These are phyloP conservation scores for Aspergillus niger DNA, from an alignment of 2,329 filamentous ascomycete species.

Conservation along the genomic window DNA sequence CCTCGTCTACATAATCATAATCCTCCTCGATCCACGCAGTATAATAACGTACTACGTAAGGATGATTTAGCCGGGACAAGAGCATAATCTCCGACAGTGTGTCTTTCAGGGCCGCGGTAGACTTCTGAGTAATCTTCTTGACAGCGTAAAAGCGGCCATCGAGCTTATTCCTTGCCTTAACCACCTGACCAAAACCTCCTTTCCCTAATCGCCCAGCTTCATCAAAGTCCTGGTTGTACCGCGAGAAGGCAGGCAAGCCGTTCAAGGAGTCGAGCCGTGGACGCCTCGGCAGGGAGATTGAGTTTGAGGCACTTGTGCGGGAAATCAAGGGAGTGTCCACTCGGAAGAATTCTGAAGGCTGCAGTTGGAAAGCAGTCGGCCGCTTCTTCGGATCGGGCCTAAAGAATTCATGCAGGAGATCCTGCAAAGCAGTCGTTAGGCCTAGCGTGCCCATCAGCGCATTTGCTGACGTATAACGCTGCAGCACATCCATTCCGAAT, in stretches of 20 bases:
- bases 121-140: conserved; percentile 89
- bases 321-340: conserved; percentile 41
- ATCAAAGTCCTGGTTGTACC: conserved; percentile 86
- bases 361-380: conserved; percentile 75
- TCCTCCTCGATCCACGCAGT: conserved; percentile 89
- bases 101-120: conserved; percentile 60
- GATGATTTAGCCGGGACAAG: conserved; percentile 89
- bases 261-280: conserved; percentile 65
- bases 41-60: conserved; percentile 85
- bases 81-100: conserved; percentile 85
- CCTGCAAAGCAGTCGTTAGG: conserved; percentile 73
- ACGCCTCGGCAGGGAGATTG: conserved; percentile 51
- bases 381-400: conserved; percentile 80
- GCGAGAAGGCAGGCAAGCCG: conserved; percentile 60
- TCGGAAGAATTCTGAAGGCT: conserved; percentile 55
- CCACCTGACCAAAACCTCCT: conserved; percentile 93
- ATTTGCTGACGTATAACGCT: conserved; percentile 77
- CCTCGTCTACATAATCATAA: conserved; percentile 42
- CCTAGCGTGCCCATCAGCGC: conserved; percentile 70
- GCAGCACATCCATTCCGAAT: conserved; percentile 75
- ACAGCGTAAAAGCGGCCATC: conserved; percentile 94
- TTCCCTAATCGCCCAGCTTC: conserved; percentile 87
- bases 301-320: conserved; percentile 46
- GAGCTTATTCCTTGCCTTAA: conserved; percentile 91
- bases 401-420: conserved; percentile 82